These are phyloP conservation scores for Epithemia pelagica DNA, from an alignment of 108 stramenopile genomes.

Conservation along the genomic window DNA sequence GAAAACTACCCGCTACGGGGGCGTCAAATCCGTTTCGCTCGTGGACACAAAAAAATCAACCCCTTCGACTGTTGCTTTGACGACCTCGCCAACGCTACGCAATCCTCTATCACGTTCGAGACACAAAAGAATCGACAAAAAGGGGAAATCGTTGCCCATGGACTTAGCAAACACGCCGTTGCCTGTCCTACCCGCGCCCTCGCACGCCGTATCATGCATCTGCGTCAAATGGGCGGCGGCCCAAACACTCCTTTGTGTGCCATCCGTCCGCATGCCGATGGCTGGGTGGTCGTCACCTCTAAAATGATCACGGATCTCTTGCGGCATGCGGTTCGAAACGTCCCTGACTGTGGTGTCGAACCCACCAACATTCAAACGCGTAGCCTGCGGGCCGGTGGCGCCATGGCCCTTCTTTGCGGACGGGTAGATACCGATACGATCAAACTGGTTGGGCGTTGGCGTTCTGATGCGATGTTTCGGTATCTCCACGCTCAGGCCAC, in stretches of 20 bases:
- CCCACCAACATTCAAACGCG: slow-evolving; percentile 28
- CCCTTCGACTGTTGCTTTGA: neutral
- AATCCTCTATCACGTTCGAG: slow-evolving; percentile 19
- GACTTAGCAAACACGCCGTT: slow-evolving; percentile 23
- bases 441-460: slow-evolving; percentile 43
- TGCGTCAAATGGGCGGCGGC: neutral
- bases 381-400: slow-evolving; percentile 42
- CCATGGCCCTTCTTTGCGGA: slow-evolving; percentile 42
- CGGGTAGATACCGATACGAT: slow-evolving; percentile 38
- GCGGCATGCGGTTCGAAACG: slow-evolving; percentile 7
- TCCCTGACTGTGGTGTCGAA: slow-evolving; percentile 18
- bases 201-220: slow-evolving; percentile 16
- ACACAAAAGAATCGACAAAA: slow-evolving; percentile 31
- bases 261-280: neutral
- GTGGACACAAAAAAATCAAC: slow-evolving; percentile 10
- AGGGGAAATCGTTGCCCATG: slow-evolving; percentile 32
- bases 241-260: slow-evolving; percentile 1
- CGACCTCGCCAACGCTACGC: slow-evolving; percentile 10
- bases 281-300: neutral
- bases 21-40: slow-evolving; percentile 7
- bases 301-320: slow-evolving; percentile 8
- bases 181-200: slow-evolving; percentile 34
- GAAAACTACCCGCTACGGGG: slow-evolving; percentile 18
- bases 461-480: slow-evolving; percentile 41
- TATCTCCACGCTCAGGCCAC: slow-evolving; percentile 35